A percentile compares a stretch with the other conserved stretches of the same genome.
Evolutionary conservation across 805 yeast genomes (phyloP).

Genomic region (Kluyveromyces lactis): DNA sequence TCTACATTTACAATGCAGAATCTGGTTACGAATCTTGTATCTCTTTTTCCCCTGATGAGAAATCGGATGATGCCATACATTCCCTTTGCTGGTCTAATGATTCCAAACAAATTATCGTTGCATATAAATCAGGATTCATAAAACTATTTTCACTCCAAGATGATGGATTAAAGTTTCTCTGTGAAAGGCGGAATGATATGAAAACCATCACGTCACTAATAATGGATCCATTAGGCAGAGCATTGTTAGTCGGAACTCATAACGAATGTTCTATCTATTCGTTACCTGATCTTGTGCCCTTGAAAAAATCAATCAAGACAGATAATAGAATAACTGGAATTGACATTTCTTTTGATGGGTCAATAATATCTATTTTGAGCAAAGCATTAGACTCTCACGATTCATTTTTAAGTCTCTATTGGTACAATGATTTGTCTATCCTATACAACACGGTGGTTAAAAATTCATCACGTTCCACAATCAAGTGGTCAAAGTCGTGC

Average conservation of each 20-base stretch:
- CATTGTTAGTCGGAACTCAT: constrained; percentile 41
- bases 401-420: background rate
- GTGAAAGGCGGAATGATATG: constrained; percentile 37
- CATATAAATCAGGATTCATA: constrained; percentile 26
- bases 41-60: background rate
- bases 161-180: constrained; percentile 5
- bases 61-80: constrained; percentile 13
- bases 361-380: background rate
- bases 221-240: constrained; percentile 46
- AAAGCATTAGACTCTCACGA: background rate
- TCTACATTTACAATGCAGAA: constrained; percentile 31
- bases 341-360: constrained; percentile 3
- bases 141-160: background rate
- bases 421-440: constrained; percentile 3
- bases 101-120: constrained; percentile 35
- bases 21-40: constrained; percentile 25
- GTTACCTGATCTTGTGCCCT: constrained; percentile 31
- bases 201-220: constrained; percentile 40
- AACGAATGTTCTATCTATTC: constrained; percentile 52
- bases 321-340: background rate
- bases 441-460: background rate
- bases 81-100: constrained; percentile 28
- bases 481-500: constrained; percentile 1
- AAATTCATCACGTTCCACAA: background rate
- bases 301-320: constrained; percentile 8